A percentile compares a stretch with the other conserved stretches of the same genome.
Conservation (phyloP, 208 protist species). For the Angomonas deanei region DNA sequence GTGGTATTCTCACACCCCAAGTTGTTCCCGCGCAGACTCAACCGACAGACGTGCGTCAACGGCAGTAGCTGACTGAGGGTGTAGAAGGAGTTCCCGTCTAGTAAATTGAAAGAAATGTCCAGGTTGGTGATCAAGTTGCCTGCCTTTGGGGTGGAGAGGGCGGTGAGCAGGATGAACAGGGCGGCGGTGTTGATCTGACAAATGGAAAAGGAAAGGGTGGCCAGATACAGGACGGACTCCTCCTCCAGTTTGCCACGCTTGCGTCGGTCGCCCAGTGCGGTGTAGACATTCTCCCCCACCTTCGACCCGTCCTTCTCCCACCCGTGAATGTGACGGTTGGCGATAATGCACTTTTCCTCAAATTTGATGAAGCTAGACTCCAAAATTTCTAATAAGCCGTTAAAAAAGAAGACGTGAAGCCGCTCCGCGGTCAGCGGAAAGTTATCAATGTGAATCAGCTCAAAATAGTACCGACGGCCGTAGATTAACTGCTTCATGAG, state of each 20-base stretch:
- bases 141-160: constrained; percentile 16
- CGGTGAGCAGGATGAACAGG: constrained; percentile 48
- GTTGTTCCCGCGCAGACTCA: constrained; percentile 73
- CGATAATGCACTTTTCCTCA: background rate
- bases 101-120: constrained; percentile 68
- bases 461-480: constrained; percentile 22
- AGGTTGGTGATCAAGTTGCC: constrained; percentile 19
- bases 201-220: constrained; percentile 57
- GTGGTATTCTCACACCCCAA: constrained; percentile 29
- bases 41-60: constrained; percentile 32
- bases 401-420: constrained; percentile 53
- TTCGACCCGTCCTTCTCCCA: background rate
- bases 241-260: background rate
- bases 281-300: background rate
- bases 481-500: constrained; percentile 47
- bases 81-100: constrained; percentile 32
- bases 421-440: constrained; percentile 50
- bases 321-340: background rate
- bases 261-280: background rate
- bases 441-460: constrained; percentile 63
- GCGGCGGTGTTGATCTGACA: constrained; percentile 57
- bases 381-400: constrained; percentile 33
- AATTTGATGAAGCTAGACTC: background rate
- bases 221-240: constrained; percentile 12
- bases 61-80: constrained; percentile 42